Evolutionary conservation across 108 stramenopile species (phyloP).

Genomic region (Pinguiococcus pyrenoidosus): DNA sequence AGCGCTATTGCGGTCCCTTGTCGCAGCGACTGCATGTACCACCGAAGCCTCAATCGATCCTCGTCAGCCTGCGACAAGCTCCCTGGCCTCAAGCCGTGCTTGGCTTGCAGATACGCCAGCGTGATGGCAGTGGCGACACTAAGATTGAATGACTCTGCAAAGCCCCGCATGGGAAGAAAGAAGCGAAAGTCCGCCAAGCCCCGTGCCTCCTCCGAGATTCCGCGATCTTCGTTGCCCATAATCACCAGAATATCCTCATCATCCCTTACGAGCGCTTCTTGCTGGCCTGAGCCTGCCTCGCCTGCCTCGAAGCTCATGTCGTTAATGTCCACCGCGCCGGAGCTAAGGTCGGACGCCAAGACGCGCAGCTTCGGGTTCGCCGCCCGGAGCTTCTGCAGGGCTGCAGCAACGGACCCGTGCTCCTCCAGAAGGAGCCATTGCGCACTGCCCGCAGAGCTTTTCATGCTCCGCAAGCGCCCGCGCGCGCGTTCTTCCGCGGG

Average conservation of each 20-base stretch:
- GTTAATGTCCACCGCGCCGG: constrained; percentile 4
- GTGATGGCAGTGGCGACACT: constrained; percentile 24
- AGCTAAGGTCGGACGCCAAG: constrained; percentile 16
- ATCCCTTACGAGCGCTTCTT: not conserved
- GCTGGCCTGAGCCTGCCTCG: no score
- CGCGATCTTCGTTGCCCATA: constrained; percentile 29
- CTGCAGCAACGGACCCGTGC: no score
- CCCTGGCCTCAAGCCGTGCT: constrained; percentile 10
- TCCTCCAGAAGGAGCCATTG: constrained; percentile 28
- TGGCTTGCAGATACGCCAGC: constrained; percentile 8
- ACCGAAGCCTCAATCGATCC: not conserved
- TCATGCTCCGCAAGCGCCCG: no score
- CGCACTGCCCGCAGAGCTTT: constrained; percentile 13
- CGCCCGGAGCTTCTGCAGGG: no score
- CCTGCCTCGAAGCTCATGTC: constrained; percentile 20
- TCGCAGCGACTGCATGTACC: constrained; percentile 16
- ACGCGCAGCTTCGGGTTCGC: no score
- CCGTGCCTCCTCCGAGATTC: constrained; percentile 24
- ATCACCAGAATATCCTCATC: constrained; percentile 15
- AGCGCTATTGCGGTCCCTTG: constrained; percentile 3
- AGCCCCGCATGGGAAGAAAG: constrained; percentile 32
- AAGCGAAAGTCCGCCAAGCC: constrained; percentile 16
- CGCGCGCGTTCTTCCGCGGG: no score
- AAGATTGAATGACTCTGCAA: constrained; percentile 29
- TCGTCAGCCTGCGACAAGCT: constrained; percentile 12